These are phyloP conservation scores for Fistulifera pelliculosa DNA, from an alignment of 108 stramenopile genomes.

Conservation along the genomic window DNA sequence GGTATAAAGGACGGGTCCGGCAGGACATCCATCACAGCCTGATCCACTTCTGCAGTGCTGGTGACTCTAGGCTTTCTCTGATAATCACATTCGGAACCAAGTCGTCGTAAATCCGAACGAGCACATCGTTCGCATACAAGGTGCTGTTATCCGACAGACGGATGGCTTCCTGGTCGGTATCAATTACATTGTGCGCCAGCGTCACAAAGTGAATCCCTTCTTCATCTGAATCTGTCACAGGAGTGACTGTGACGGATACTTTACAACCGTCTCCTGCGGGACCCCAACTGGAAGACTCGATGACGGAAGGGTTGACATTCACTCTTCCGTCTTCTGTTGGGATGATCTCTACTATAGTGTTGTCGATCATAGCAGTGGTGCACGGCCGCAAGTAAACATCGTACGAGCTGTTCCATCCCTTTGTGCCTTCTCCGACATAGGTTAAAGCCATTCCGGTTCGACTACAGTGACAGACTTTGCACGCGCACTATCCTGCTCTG, in stretches of 20 bases:
- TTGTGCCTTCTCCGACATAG: constrained; percentile 17
- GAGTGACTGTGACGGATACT: constrained; percentile 13
- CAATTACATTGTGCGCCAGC: constrained; percentile 11
- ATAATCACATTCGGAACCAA: constrained; percentile 20
- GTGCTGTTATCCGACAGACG: constrained; percentile 10
- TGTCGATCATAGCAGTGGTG: not conserved
- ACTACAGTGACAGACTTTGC: constrained; percentile 22
- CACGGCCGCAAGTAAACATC: constrained; percentile 31
- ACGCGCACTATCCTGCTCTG: constrained; percentile 3
- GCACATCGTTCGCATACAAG: constrained; percentile 17
- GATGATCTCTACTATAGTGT: constrained; percentile 4
- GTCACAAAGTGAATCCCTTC: constrained; percentile 28
- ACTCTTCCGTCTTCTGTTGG: constrained; percentile 11
- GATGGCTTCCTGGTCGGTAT: constrained; percentile 1
- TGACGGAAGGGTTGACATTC: not conserved
- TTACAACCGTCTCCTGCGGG: constrained; percentile 9
- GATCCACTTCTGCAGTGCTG: constrained; percentile 19
- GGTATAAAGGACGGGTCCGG: constrained; percentile 3
- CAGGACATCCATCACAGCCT: constrained; percentile 3
- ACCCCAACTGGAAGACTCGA: constrained; percentile 4
- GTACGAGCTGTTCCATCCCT: constrained; percentile 20
- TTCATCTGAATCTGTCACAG: constrained; percentile 5
- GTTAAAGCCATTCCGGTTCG: constrained; percentile 10
- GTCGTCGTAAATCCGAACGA: constrained; percentile 28
- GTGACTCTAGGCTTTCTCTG: constrained; percentile 17